Evolutionary conservation across 176 grass and related monocot species (phyloP).

Genomic region (Thinopyrum elongatum): DNA sequence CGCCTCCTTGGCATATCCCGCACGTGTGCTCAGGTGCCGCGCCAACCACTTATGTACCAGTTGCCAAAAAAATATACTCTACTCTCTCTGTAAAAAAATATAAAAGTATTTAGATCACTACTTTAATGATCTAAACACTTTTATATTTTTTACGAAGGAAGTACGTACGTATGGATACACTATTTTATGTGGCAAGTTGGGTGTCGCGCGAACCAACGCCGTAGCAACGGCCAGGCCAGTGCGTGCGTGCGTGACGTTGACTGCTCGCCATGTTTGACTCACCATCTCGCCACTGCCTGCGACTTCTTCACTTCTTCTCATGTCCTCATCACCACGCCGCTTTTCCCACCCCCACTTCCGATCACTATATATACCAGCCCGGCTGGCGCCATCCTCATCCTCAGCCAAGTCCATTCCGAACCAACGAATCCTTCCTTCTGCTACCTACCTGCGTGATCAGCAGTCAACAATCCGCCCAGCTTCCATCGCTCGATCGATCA

Average conservation of each 20-base stretch:
- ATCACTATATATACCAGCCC: neutral
- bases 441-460: neutral
- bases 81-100: too few species aligned
- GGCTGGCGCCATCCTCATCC: neutral
- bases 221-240: slow-evolving; percentile 32
- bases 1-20: neutral
- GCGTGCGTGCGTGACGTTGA: neutral
- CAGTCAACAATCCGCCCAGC: neutral
- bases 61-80: too few species aligned
- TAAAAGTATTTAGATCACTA: too few species aligned
- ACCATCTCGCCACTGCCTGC: neutral
- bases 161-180: too few species aligned
- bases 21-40: neutral
- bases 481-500: neutral
- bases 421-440: neutral
- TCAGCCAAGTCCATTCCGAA: neutral
- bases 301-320: neutral
- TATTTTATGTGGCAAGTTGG: neutral
- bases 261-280: slow-evolving; percentile 31
- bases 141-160: too few species aligned
- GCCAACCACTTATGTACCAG: neutral
- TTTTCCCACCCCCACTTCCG: neutral
- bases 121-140: too few species aligned
- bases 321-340: neutral
- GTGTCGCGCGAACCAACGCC: slow-evolving; percentile 6